A percentile compares a stretch with the other conserved stretches of the same genome.
Conservation (phyloP, 129 eudicot genomes). For the Flaveria sonorensis region DNA sequence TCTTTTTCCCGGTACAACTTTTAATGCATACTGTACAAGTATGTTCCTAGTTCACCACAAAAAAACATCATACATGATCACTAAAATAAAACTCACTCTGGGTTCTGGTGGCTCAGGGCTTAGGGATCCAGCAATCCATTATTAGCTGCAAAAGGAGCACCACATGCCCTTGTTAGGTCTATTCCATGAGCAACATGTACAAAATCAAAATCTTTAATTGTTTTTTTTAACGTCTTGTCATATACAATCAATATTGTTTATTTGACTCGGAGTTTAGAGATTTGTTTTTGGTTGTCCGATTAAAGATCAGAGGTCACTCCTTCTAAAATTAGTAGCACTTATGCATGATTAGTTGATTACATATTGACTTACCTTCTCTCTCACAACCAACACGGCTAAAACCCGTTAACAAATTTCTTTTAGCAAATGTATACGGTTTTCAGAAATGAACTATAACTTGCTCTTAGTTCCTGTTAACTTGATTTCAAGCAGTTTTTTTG, state of each 20-base stretch:
- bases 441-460: not conserved
- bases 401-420: not conserved
- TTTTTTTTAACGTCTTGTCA: not conserved
- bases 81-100: conserved; percentile 21
- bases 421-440: not conserved
- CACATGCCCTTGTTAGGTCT: conserved; percentile 30
- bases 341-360: too few species aligned
- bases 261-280: too few species aligned
- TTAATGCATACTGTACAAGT: conserved; percentile 32
- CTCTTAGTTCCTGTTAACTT: not conserved
- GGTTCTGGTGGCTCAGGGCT: conserved; percentile 36
- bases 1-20: conserved; percentile 30
- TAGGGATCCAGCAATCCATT: conserved; percentile 33
- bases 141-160: conserved; percentile 35
- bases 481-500: not conserved
- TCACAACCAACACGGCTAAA: too few species aligned
- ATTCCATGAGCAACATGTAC: conserved; percentile 41
- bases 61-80: conserved; percentile 39
- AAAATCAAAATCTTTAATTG: not conserved
- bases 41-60: conserved; percentile 15
- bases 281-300: too few species aligned
- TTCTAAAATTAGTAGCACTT: too few species aligned
- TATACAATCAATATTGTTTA: too few species aligned
- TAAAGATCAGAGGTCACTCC: too few species aligned
- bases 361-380: too few species aligned